phyloP scores from a whole-genome alignment of 176 grass and related monocot genomes.

The Carex myosuroides region DNA sequence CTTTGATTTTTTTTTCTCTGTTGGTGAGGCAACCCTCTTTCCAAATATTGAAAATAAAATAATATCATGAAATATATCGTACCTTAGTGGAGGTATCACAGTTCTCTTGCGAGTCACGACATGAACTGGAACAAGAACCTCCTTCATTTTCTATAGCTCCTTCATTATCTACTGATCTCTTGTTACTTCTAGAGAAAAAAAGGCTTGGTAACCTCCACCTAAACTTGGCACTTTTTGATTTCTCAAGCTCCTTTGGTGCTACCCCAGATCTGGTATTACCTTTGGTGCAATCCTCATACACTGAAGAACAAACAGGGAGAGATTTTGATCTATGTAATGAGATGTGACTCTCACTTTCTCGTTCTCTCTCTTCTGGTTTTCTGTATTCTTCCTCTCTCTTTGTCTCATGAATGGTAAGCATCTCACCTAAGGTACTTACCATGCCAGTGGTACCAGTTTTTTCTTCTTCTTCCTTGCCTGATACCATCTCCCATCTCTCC shows the following conservation, averaged over 20 bases:
- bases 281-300: constrained; percentile 25
- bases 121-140: constrained; percentile 22
- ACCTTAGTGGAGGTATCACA: constrained; percentile 46
- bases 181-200: constrained; percentile 72
- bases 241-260: constrained; percentile 35
- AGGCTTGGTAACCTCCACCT: constrained; percentile 69
- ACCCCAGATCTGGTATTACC: constrained; percentile 9
- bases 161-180: constrained; percentile 9
- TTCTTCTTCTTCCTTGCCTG: constrained; percentile 56
- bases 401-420: constrained; percentile 64
- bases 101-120: constrained; percentile 23
- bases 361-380: constrained; percentile 23
- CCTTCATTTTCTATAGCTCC: constrained; percentile 17
- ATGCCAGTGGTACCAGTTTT: constrained; percentile 32
- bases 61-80: constrained; percentile 16
- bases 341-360: constrained; percentile 28
- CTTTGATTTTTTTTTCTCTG: background rate
- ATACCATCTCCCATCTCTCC: constrained; percentile 75
- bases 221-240: constrained; percentile 55
- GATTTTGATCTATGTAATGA: constrained; percentile 62
- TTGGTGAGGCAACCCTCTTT: background rate
- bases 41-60: constrained; percentile 1
- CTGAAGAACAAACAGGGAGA: constrained; percentile 47
- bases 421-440: constrained; percentile 71
- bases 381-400: constrained; percentile 42